These are phyloP conservation scores for Cadophora malorum DNA, from an alignment of 2,329 filamentous ascomycete genomes.

Conservation along the genomic window DNA sequence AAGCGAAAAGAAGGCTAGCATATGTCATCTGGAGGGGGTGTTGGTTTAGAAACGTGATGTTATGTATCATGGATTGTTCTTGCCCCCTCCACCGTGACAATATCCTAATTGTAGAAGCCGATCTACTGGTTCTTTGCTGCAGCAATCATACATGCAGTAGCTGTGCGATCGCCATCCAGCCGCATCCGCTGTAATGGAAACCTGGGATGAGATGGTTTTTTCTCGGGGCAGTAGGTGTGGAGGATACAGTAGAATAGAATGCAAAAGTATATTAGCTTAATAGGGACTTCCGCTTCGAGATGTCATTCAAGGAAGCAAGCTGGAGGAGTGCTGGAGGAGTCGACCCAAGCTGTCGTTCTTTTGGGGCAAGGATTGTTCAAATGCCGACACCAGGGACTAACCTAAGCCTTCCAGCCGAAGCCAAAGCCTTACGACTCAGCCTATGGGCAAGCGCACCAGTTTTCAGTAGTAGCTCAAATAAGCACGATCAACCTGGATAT, in stretches of 20 bases:
- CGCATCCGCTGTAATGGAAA: not conserved
- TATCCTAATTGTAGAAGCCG: not conserved
- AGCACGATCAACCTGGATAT: not conserved
- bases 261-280: not conserved
- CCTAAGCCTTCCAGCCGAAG: not conserved
- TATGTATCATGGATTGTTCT: not conserved
- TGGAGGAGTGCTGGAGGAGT: not conserved
- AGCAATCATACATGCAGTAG: constrained; percentile 11
- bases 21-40: not conserved
- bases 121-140: not conserved
- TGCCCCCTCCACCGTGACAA: not conserved
- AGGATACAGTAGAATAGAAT: too few species aligned
- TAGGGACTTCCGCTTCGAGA: not conserved
- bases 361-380: not conserved
- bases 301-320: not conserved
- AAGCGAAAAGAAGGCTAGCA: not conserved
- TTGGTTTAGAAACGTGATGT: not conserved
- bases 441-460: not conserved
- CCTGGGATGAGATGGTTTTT: not conserved
- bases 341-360: not conserved
- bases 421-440: not conserved
- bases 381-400: not conserved
- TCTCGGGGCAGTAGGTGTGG: too few species aligned
- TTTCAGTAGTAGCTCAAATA: not conserved
- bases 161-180: not conserved